Conservation (phyloP, 495 filamentous ascomycete species). For the Lophiotrema nucula region DNA sequence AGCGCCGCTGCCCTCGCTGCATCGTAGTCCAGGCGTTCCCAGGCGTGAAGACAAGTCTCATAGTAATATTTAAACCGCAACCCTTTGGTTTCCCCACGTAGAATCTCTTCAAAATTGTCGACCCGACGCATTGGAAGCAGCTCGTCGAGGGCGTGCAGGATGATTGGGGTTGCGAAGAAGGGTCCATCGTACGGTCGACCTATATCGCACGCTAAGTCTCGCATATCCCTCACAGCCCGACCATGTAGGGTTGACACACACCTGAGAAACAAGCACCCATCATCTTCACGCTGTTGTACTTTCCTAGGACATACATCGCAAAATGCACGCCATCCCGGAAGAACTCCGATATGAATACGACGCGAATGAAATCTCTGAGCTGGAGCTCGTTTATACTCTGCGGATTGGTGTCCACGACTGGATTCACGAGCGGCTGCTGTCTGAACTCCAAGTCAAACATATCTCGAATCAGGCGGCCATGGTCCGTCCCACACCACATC, state of each 20-base stretch:
- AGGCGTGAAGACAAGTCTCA: background rate
- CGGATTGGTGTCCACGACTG: background rate
- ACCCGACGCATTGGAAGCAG: background rate
- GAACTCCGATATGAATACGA: constrained; percentile 13
- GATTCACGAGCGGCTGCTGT: background rate
- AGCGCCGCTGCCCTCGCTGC: background rate
- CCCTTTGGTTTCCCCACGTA: constrained; percentile 3
- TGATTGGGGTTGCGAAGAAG: constrained; percentile 8
- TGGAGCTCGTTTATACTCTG: too few relatives aligned
- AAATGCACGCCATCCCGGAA: constrained; percentile 9
- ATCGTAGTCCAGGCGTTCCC: constrained; percentile 4
- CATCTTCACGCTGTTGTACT: constrained; percentile 1
- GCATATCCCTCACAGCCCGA: too few relatives aligned
- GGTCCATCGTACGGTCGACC: background rate
- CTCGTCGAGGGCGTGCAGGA: background rate
- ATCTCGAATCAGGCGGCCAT: background rate
- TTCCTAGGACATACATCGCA: background rate
- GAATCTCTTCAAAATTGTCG: background rate
- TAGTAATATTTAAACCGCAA: constrained; percentile 10
- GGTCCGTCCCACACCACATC: background rate
- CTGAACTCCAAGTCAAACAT: background rate
- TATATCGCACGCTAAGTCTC: too few relatives aligned
- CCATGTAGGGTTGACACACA: too few relatives aligned
- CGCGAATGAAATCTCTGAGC: background rate
- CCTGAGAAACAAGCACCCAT: background rate